Evolutionary conservation across 192 early-diverging fungal species (phyloP), one percentile per base, ranked within the genome.

Genomic region (Diversispora eburnea): DNA sequence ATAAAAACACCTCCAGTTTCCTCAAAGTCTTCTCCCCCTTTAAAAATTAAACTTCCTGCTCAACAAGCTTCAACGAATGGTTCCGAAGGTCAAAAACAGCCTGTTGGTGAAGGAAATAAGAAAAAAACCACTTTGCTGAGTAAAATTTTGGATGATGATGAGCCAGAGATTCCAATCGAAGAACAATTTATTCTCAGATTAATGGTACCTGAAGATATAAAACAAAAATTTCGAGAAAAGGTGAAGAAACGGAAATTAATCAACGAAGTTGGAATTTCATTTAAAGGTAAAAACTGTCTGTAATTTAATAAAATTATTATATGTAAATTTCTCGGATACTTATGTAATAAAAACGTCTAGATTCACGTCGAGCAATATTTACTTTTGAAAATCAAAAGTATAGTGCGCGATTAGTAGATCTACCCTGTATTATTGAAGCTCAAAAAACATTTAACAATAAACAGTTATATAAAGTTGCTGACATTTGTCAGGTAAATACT

Each of bases 401-500:
- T 54, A 73, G 81, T 13, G 84, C 87, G n/a, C 89, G 83, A 45
- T 84, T 95, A 8, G 90, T 94, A 3, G 94, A 95, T 76, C 75
- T 95, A 45, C 94, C 94, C 10, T 90, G 88, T 17, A 92, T 95
- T 67, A 87, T 92, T 43, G 94, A 95, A 75, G 88, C 93, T 3
- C 91, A 93, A 73, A 95, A 94, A 76, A 94, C 92, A 0, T 78
- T 93, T 9, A 92, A 95, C 70, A 88, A 89, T 72, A 92, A 93
- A 69, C 92, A 94, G 73, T 84, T 93, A 46, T 94, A 91, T 77
- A 95, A 95, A 70, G 85, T 93, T 49, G 89, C 87, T 19, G 92
- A 94, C 75, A 91, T 95, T 43, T 91, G 87, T 1, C 93, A 95
- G 82, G 88, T 95, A 80, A 12, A 75, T 43, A 45, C 77, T 4